Percentiles rank a stretch among this genome's conserved stretches.
Evolutionary conservation across 192 early-diverging fungal species (phyloP).

Genomic region (Backusella mclennaniae): DNA sequence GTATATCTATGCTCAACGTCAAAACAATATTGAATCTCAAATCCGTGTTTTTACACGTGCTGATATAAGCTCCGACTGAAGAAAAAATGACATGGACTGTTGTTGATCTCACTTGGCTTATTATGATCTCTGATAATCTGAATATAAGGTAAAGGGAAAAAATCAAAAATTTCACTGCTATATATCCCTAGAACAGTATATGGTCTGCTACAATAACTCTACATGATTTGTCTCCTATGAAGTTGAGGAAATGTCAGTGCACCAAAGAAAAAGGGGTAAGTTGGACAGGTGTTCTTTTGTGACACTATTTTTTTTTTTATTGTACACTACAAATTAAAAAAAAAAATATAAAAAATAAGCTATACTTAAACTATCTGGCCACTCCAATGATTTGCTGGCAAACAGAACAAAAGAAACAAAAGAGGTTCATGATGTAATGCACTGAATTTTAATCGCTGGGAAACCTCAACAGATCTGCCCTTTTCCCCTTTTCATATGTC

Average conservation of each 20-base stretch:
- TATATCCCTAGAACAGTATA: not conserved
- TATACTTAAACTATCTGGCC: not conserved
- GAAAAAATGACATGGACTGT: not conserved
- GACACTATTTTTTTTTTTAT: not conserved
- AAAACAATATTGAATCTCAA: not conserved
- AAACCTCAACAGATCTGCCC: not conserved
- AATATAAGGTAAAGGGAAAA: not conserved
- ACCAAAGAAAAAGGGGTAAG: not conserved
- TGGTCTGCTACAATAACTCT: not conserved
- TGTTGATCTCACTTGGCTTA: not conserved
- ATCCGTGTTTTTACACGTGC: not conserved
- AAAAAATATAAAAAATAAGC: not conserved
- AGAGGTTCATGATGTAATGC: not conserved
- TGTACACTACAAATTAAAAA: slow-evolving; percentile 3
- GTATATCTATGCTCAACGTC: not conserved
- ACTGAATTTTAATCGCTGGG: not conserved
- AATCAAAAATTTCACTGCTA: not conserved
- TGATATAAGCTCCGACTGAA: not conserved
- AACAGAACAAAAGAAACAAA: not conserved
- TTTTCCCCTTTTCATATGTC: not conserved
- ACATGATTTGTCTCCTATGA: not conserved
- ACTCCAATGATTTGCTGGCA: not conserved
- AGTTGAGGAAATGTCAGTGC: not conserved
- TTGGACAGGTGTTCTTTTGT: not conserved
- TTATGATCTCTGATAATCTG: not conserved